A percentile compares a stretch with the other conserved stretches of the same genome.
Evolutionary conservation across 495 filamentous ascomycete genomes (phyloP).

Genomic region (Gamarada debralockiae): DNA sequence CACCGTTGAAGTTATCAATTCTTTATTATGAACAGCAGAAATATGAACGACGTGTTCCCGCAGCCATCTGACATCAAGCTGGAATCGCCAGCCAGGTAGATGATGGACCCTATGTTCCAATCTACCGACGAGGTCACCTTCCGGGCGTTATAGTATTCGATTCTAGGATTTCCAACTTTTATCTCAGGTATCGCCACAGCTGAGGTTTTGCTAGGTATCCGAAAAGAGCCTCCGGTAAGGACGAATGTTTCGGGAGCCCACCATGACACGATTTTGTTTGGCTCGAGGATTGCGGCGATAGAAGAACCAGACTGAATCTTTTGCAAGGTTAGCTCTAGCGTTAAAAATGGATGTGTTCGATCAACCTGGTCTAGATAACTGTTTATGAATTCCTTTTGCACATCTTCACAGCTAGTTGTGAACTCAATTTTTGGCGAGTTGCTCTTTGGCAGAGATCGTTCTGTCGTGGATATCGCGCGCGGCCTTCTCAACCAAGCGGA

Average conservation of each 20-base stretch:
- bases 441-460: constrained; percentile 1
- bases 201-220: background rate
- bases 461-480: constrained; percentile 3
- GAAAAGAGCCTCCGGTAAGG: constrained; percentile 5
- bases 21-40: background rate
- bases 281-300: constrained; percentile 1
- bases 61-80: constrained; percentile 5
- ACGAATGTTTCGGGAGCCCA: background rate
- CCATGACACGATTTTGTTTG: constrained; percentile 1
- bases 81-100: constrained; percentile 4
- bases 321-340: background rate
- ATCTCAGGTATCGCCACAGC: constrained; percentile 1
- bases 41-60: constrained; percentile 7
- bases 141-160: constrained; percentile 4
- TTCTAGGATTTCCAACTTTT: constrained; percentile 7
- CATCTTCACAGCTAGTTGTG: constrained; percentile 7
- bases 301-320: constrained; percentile 2
- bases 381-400: constrained; percentile 8
- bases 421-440: constrained; percentile 9
- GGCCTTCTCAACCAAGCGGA: constrained; percentile 5
- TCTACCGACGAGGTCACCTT: background rate
- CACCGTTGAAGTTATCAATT: background rate
- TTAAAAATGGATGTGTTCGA: background rate
- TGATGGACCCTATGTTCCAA: constrained; percentile 4
- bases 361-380: constrained; percentile 8